phyloP scores from a whole-genome alignment of 305 asterid genomes.

The Petunia hybrid region DNA sequence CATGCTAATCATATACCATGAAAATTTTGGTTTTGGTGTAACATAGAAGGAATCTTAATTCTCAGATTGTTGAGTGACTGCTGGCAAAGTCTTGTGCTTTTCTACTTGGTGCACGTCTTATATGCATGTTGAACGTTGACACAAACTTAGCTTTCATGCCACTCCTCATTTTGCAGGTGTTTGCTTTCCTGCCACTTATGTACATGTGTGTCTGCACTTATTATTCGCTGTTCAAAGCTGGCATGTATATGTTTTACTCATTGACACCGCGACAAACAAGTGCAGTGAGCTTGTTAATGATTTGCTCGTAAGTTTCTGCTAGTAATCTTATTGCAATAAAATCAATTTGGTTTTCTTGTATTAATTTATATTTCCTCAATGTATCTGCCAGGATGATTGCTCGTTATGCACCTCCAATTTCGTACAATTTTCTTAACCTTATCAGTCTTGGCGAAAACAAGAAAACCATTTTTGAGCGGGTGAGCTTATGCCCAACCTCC shows the following conservation, averaged over 20 bases:
- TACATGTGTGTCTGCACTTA: slow-evolving; percentile 98
- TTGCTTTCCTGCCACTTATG: slow-evolving; percentile 94
- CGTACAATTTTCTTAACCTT: slow-evolving; percentile 97
- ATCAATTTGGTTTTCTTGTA: slow-evolving; percentile 16
- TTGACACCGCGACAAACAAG: slow-evolving; percentile 93
- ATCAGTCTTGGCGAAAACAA: slow-evolving; percentile 75
- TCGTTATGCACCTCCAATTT: slow-evolving; percentile 97
- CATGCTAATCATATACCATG: slow-evolving; percentile 19
- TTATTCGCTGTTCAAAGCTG: slow-evolving; percentile 92
- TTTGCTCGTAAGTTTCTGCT: slow-evolving; percentile 86
- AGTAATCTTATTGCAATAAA: slow-evolving; percentile 27
- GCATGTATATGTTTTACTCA: slow-evolving; percentile 94
- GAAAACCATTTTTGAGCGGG: slow-evolving; percentile 90
- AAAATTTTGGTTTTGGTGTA: slow-evolving; percentile 2
- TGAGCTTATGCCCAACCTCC: slow-evolving; percentile 44
- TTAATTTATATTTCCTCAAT: slow-evolving; percentile 38
- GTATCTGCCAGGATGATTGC: slow-evolving; percentile 88
- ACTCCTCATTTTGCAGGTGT: slow-evolving; percentile 54
- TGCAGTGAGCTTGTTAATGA: slow-evolving; percentile 96
- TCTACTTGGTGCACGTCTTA: background rate
- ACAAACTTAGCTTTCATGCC: background rate
- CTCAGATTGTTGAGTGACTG: slow-evolving; percentile 4
- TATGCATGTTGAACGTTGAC: background rate
- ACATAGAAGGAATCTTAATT: background rate
- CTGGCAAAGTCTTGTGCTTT: background rate